Percentiles rank a stretch among this genome's conserved stretches.
Evolutionary conservation across 2,329 filamentous ascomycete species (phyloP).

Genomic region (Orbilia quercus): DNA sequence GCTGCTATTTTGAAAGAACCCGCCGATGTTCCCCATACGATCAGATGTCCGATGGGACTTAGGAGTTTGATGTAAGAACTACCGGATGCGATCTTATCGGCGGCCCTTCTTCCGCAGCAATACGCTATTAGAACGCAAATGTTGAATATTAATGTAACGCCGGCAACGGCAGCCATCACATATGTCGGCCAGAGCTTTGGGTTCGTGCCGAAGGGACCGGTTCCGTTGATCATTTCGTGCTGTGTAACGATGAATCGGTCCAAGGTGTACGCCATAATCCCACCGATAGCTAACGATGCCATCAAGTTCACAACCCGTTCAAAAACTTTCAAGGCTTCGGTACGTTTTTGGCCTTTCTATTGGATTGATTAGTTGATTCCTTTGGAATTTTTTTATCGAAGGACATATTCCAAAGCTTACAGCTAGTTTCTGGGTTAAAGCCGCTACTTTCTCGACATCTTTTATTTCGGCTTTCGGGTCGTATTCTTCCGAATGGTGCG

Average conservation of each 20-base stretch:
- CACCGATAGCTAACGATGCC: constrained; percentile 23
- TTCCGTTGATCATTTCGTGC: constrained; percentile 43
- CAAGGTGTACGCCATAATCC: constrained; percentile 49
- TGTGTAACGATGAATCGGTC: constrained; percentile 37
- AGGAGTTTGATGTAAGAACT: constrained; percentile 42
- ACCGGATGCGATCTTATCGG: constrained; percentile 36
- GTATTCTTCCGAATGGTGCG: neutral
- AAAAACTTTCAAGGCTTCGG: constrained; percentile 16
- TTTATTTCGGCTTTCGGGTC: constrained; percentile 29
- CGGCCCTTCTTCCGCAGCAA: constrained; percentile 43
- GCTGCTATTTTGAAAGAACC: constrained; percentile 34
- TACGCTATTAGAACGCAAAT: constrained; percentile 30
- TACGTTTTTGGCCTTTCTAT: constrained; percentile 46
- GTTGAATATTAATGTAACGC: constrained; percentile 35
- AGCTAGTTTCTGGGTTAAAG: constrained; percentile 20
- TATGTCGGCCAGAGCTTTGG: constrained; percentile 54
- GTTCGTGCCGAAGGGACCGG: constrained; percentile 47
- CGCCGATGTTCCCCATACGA: constrained; percentile 37
- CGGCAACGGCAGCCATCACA: constrained; percentile 35
- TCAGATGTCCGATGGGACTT: constrained; percentile 46
- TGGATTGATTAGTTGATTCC: too few relatives aligned
- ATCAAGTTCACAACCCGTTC: constrained; percentile 49
- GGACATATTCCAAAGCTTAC: constrained; percentile 7
- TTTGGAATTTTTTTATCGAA: neutral
- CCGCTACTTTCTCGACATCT: constrained; percentile 33